These are phyloP conservation scores for Poterioochromonas sp. DNA, from an alignment of 352 stramenopile species.

Conservation along the genomic window DNA sequence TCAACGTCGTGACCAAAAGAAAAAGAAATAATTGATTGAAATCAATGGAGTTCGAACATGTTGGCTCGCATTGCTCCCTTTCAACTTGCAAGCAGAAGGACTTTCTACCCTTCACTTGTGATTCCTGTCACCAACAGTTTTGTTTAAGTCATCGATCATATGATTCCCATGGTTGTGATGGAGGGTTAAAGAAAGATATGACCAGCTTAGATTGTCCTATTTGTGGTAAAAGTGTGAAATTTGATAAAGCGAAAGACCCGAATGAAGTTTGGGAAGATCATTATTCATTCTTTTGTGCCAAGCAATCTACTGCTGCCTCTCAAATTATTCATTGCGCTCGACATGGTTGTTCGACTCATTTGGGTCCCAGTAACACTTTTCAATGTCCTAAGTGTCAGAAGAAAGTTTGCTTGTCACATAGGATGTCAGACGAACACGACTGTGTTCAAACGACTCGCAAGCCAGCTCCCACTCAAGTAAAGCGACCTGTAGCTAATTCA, in stretches of 20 bases:
- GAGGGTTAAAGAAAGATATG: neutral
- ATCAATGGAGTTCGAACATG: slow-evolving; percentile 24
- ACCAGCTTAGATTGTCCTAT: slow-evolving; percentile 30
- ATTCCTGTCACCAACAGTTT: slow-evolving; percentile 16
- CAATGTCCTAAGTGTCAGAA: neutral
- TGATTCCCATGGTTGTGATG: neutral
- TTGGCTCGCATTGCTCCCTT: neutral
- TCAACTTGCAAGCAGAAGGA: slow-evolving; percentile 18
- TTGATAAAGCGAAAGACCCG: slow-evolving; percentile 8
- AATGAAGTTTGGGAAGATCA: slow-evolving; percentile 25
- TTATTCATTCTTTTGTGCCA: neutral
- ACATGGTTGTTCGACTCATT: neutral
- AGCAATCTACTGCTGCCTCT: neutral
- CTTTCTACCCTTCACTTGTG: slow-evolving; percentile 24
- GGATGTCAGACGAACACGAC: neutral
- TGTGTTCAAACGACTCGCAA: neutral
- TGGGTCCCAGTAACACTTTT: slow-evolving; percentile 24
- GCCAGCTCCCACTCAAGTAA: neutral
- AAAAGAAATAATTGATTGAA: neutral
- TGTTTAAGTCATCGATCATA: slow-evolving; percentile 2
- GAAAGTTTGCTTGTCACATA: slow-evolving; percentile 23
- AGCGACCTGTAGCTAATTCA: neutral
- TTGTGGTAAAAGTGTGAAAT: slow-evolving; percentile 24
- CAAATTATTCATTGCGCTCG: neutral
- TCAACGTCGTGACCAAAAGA: neutral